Conservation (phyloP, 2,329 filamentous ascomycete genomes). For the Myrmaecium sp. region DNA sequence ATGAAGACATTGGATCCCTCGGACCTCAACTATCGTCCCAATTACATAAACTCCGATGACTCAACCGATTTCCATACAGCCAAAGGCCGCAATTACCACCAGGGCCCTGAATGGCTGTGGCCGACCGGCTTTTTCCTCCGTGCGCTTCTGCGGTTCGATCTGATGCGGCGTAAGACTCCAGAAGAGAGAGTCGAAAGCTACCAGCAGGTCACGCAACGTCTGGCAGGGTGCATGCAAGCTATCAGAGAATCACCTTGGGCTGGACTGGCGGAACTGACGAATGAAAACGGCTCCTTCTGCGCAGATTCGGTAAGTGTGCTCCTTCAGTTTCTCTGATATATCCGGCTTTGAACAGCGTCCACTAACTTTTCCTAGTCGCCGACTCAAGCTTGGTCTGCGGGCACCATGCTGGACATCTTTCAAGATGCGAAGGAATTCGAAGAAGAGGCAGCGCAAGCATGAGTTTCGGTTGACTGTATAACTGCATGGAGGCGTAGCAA, state of each 20-base stretch:
- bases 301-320: constrained; percentile 58
- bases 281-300: constrained; percentile 73
- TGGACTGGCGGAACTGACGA: constrained; percentile 80
- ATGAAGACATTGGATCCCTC: constrained; percentile 91
- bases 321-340: constrained; percentile 3
- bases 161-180: constrained; percentile 48
- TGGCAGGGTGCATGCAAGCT: constrained; percentile 71
- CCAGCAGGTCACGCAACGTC: constrained; percentile 76
- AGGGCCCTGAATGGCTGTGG: constrained; percentile 97
- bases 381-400: constrained; percentile 91
- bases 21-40: constrained; percentile 84
- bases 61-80: constrained; percentile 77
- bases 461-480: too few species aligned
- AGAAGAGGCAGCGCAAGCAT: neutral
- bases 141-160: constrained; percentile 78
- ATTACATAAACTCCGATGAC: constrained; percentile 92
- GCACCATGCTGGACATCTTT: constrained; percentile 88
- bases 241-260: constrained; percentile 73
- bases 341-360: too few species aligned
- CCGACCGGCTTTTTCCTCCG: constrained; percentile 90
- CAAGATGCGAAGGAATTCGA: constrained; percentile 55
- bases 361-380: constrained; percentile 47
- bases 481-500: too few species aligned
- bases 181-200: constrained; percentile 72
- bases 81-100: constrained; percentile 95